Base-by-base conservation (phyloP, 768 basidiomycete species). In the Leucosporidium creatinivorum region DNA sequence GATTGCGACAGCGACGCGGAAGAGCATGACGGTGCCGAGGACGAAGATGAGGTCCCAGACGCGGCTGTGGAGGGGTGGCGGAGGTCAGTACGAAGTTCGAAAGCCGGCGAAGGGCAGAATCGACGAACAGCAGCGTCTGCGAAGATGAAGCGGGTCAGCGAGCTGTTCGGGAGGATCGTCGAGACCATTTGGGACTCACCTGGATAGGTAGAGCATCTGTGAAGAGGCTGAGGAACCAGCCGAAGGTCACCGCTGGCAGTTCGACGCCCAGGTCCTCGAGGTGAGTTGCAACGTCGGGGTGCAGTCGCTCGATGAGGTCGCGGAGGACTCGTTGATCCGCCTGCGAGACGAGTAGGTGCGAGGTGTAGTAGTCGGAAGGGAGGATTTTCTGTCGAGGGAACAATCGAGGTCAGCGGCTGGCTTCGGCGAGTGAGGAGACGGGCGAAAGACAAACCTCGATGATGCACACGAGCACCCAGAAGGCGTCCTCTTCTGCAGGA, bases 31-130 rank as follows among this genome's bases (percentile, higher is more conserved):
- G 30, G 92, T 81, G 2, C 94, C 94, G 75, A 96, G 92, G 3
- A 93, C 86, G 65, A 97, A 85, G 78, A 97, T 90, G 25, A 96
- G 83, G 74, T 99, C 94, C 93, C 96, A 98, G 9, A 97, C 87
- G 59, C 94, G 68, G 2, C 61, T 62, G 49, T 26, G 6, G 15
- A 54, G 31, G 10, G 7, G 21, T 1, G 23, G 30, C n/a, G 8
- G 31, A 33, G 28, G 30, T 33, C 31, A 33, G 30, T 5, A 23
- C 54, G 13, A 28, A 17, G 25, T 30, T 9, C 13, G 17, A n/a
- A 44, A 44, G 57, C 2, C 10, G 39, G 33, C 17, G 13, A 23
- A 58, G 39, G 25, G 31, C 31, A n/a, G n/a, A 3, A 23, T 18
- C 13, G 2, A 17, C 70, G 28, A 68, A 82, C 79, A 97, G 93